Evolutionary conservation across 345 rosid species (phyloP).

Genomic region (Brassica nigra): DNA sequence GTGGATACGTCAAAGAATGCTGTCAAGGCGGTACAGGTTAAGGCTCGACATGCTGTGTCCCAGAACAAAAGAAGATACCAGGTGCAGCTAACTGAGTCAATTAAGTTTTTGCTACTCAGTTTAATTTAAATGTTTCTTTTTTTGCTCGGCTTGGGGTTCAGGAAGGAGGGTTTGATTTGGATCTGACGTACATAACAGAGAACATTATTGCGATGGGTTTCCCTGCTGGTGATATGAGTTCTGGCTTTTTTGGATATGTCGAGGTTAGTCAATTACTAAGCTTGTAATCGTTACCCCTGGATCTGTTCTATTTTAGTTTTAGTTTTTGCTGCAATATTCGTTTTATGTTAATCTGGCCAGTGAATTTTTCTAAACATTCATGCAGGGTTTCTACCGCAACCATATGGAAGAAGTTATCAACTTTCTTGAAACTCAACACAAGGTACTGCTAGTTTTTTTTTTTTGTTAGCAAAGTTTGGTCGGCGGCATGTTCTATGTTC

Average conservation of each 20-base stretch:
- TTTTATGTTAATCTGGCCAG: background rate
- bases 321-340: background rate
- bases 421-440: conserved; percentile 87
- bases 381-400: conserved; percentile 85
- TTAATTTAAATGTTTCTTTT: background rate
- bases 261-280: conserved; percentile 52
- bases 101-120: background rate
- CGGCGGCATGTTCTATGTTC: too few relatives aligned
- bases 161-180: conserved; percentile 95
- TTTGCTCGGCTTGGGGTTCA: conserved; percentile 35
- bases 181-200: conserved; percentile 85
- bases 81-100: conserved; percentile 41
- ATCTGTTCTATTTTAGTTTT: background rate
- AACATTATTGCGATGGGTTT: conserved; percentile 91
- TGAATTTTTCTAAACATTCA: conserved; percentile 35
- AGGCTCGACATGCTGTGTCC: conserved; percentile 86
- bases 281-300: conserved; percentile 1
- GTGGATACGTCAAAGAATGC: conserved; percentile 88
- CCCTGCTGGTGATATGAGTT: conserved; percentile 95
- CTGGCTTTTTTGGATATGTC: conserved; percentile 84
- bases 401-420: conserved; percentile 93
- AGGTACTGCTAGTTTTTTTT: conserved; percentile 45
- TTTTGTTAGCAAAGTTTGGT: background rate
- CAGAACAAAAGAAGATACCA: conserved; percentile 88
- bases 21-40: conserved; percentile 88